Conservation (phyloP, 345 rosid species). For the Salix dunnii region DNA sequence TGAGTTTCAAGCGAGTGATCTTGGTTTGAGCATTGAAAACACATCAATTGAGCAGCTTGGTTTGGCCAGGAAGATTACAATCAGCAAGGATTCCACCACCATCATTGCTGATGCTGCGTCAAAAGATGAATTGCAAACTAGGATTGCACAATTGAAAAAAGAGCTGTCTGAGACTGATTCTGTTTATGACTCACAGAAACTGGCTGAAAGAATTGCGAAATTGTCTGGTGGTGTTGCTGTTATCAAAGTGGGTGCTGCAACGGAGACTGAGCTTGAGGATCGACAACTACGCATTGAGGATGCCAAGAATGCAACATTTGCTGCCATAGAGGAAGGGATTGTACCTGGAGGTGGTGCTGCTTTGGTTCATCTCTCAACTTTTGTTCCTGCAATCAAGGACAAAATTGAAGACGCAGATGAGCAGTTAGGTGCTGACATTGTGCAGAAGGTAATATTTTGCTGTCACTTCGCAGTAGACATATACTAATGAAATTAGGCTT, state of each 20-base stretch:
- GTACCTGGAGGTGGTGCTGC: slow-evolving; percentile 98
- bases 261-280: slow-evolving; percentile 96
- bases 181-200: slow-evolving; percentile 76
- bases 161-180: slow-evolving; percentile 92
- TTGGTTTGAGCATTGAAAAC: slow-evolving; percentile 73
- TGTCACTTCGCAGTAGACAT: background rate
- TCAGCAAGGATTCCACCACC: slow-evolving; percentile 78
- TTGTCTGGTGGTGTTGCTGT: slow-evolving; percentile 97
- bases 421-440: slow-evolving; percentile 87
- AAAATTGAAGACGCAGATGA: slow-evolving; percentile 75
- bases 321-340: slow-evolving; percentile 97
- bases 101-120: slow-evolving; percentile 91
- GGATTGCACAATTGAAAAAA: slow-evolving; percentile 77
- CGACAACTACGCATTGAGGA: slow-evolving; percentile 92
- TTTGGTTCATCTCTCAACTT: slow-evolving; percentile 71
- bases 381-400: slow-evolving; percentile 72
- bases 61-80: slow-evolving; percentile 72
- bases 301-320: slow-evolving; percentile 96
- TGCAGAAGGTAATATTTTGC: slow-evolving; percentile 63
- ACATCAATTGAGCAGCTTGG: slow-evolving; percentile 84
- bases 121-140: slow-evolving; percentile 81
- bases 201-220: slow-evolving; percentile 95
- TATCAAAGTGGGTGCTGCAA: slow-evolving; percentile 96
- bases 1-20: slow-evolving; percentile 81
- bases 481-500: background rate